Evolutionary conservation across 169 alveolate species (phyloP).

Genomic region (Perkinsus marinus): DNA sequence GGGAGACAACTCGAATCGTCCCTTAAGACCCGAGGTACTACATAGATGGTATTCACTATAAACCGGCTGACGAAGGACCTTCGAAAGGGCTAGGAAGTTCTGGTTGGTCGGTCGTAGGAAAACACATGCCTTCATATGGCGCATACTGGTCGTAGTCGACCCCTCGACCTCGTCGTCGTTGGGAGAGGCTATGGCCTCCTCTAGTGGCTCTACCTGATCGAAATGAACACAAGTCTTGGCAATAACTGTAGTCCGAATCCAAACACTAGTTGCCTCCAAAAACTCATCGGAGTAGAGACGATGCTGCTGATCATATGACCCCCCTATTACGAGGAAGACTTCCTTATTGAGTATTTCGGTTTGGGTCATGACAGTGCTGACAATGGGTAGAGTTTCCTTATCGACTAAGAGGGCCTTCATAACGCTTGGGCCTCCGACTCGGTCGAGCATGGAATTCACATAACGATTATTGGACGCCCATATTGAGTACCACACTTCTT

Average conservation of each 20-base stretch:
- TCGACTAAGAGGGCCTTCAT: background rate
- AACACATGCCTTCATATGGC: conserved; percentile 34
- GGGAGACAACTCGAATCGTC: conserved; percentile 4
- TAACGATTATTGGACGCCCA: background rate
- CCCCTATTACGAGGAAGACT: background rate
- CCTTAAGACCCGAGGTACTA: background rate
- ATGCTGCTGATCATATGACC: too few relatives aligned
- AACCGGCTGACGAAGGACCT: conserved; percentile 27
- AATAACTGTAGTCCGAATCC: background rate
- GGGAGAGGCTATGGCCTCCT: background rate
- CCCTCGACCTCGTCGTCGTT: background rate
- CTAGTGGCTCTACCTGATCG: background rate
- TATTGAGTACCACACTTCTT: background rate
- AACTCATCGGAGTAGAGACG: too few relatives aligned
- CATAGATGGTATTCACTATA: background rate
- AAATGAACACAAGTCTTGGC: background rate
- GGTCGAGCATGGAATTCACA: background rate
- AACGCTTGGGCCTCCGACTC: background rate
- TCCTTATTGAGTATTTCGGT: background rate
- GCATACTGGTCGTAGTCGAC: background rate
- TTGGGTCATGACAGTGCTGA: background rate
- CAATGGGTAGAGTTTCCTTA: background rate
- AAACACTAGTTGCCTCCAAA: too few relatives aligned
- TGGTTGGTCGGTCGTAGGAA: conserved; percentile 35
- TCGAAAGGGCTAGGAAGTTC: conserved; percentile 23